phyloP scores from a whole-genome alignment of 1,284 basidiomycete species.

The Violaceomyces palustris region DNA sequence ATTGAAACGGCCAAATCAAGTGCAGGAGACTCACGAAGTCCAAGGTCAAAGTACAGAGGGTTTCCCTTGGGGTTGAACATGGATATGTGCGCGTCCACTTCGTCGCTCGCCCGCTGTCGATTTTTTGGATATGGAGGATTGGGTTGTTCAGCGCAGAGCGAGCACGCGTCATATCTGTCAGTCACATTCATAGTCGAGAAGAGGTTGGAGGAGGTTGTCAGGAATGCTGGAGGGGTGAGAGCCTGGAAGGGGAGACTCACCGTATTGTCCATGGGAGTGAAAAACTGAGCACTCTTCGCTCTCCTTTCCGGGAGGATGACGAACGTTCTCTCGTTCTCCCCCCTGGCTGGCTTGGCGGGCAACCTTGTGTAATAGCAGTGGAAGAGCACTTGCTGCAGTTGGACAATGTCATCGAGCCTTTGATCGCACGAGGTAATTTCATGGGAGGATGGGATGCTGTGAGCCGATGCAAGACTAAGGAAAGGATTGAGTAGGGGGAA shows the following conservation, averaged over 20 bases:
- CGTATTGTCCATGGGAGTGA: conserved; percentile 28
- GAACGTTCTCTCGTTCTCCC: conserved; percentile 41
- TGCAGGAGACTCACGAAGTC: conserved; percentile 50
- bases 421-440: no score
- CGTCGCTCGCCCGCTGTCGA: conserved; percentile 66
- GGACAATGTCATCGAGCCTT: conserved; percentile 18
- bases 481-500: no score
- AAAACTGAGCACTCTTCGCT: conserved; percentile 13
- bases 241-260: neutral
- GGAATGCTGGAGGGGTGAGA: no score
- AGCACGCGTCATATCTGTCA: no score
- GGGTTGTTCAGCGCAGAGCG: no score
- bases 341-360: conserved; percentile 16
- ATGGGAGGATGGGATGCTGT: no score
- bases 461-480: no score
- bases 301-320: conserved; percentile 37
- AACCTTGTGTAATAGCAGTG: conserved; percentile 47
- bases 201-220: neutral
- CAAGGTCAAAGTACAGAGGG: conserved; percentile 82
- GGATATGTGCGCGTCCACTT: conserved; percentile 77
- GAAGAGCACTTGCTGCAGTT: conserved; percentile 55
- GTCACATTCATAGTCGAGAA: no score
- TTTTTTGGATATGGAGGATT: conserved; percentile 1
- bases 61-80: conserved; percentile 83
- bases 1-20: conserved; percentile 1